These are phyloP conservation scores for Jaminaea rosea DNA, from an alignment of 1,284 basidiomycete genomes.

Conservation along the genomic window DNA sequence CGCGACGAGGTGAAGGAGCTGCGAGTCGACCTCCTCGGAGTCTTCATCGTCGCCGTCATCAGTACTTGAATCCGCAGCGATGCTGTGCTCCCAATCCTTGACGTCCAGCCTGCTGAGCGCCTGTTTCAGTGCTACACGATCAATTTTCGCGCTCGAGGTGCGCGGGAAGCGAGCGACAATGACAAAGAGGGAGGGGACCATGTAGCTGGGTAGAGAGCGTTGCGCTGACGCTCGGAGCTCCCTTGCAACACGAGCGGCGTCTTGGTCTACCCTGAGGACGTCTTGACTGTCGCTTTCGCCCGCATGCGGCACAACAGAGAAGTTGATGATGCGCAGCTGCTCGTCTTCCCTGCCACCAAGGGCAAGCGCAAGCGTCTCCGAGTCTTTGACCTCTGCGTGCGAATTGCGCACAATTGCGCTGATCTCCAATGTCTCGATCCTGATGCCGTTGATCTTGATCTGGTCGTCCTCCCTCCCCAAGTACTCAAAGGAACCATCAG, in stretches of 20 bases:
- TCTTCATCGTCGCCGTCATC: slow-evolving; percentile 13
- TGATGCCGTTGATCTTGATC: slow-evolving; percentile 49
- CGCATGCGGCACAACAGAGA: slow-evolving; percentile 29
- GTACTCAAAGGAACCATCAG: slow-evolving; percentile 46
- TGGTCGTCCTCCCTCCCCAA: slow-evolving; percentile 49
- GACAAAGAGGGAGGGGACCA: slow-evolving; percentile 45
- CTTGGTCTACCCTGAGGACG: slow-evolving; percentile 21
- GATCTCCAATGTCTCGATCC: slow-evolving; percentile 48
- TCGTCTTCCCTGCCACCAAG: slow-evolving; percentile 14
- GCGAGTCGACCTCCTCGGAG: slow-evolving; percentile 6
- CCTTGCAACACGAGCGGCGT: slow-evolving; percentile 25
- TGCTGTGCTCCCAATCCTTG: slow-evolving; percentile 35
- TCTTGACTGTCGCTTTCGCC: slow-evolving; percentile 6
- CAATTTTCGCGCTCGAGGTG: slow-evolving; percentile 48
- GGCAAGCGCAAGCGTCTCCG: slow-evolving; percentile 35
- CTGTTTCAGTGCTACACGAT: slow-evolving; percentile 42
- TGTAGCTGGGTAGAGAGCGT: slow-evolving; percentile 37
- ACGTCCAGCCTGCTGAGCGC: slow-evolving; percentile 33
- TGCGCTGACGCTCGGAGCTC: slow-evolving; percentile 25
- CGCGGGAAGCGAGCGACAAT: slow-evolving; percentile 45
- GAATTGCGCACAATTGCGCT: slow-evolving; percentile 45
- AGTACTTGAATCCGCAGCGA: slow-evolving; percentile 8
- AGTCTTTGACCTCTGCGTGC: slow-evolving; percentile 32
- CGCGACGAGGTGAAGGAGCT: slow-evolving; percentile 18
- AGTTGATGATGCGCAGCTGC: slow-evolving; percentile 43